phyloP scores from a whole-genome alignment of 441 rosid genomes.

The Arabidopsis hybrid region DNA sequence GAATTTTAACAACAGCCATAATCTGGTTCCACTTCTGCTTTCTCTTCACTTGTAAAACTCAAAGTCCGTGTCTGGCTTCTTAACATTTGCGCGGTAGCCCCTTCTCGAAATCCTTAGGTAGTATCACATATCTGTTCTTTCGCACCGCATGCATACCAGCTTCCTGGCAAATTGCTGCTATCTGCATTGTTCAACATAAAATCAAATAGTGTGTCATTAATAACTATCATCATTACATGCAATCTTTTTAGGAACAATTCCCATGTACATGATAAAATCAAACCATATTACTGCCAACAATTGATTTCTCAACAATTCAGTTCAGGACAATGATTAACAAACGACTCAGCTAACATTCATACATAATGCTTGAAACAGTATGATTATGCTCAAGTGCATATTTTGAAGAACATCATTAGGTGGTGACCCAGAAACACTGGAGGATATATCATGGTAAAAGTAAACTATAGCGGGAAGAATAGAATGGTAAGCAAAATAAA shows the following conservation, averaged over 20 bases:
- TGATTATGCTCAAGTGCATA: constrained; percentile 21
- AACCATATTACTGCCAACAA: constrained; percentile 9
- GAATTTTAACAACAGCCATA: constrained; percentile 37
- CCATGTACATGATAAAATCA: not conserved
- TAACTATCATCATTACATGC: constrained; percentile 11
- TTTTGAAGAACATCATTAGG: constrained; percentile 9
- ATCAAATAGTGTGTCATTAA: not conserved
- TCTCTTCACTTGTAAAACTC: constrained; percentile 82
- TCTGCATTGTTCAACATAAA: constrained; percentile 52
- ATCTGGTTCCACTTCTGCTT: constrained; percentile 13
- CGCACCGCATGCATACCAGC: constrained; percentile 98
- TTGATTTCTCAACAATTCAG: not conserved
- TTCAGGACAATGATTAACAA: constrained; percentile 20
- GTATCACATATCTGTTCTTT: constrained; percentile 92
- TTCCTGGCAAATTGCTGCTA: constrained; percentile 95
- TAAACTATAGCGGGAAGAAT: constrained; percentile 5
- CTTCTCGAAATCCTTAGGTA: constrained; percentile 95
- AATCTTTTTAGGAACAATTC: constrained; percentile 1
- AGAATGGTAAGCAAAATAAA: constrained; percentile 30
- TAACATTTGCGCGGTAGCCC: constrained; percentile 91
- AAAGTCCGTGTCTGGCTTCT: constrained; percentile 95
- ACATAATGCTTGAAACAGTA: constrained; percentile 16
- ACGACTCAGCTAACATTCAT: constrained; percentile 14
- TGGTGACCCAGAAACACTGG: not conserved
- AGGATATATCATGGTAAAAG: not conserved